phyloP scores from a whole-genome alignment of 768 basidiomycete species.

The Collybia nuda region DNA sequence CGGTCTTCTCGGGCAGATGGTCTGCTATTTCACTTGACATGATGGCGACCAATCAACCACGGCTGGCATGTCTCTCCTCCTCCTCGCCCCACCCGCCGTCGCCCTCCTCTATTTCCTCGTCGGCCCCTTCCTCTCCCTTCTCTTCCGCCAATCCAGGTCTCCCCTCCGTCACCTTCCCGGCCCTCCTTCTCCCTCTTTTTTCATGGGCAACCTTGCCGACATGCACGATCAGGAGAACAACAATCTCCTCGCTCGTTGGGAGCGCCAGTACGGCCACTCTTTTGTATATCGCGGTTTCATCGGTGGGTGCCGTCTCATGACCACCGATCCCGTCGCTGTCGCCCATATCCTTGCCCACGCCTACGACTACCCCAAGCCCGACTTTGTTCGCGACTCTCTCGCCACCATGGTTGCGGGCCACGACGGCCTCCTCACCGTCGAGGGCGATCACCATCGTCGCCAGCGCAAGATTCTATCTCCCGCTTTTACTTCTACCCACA shows the following conservation, averaged over 20 bases:
- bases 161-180: conserved; percentile 48
- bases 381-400: conserved; percentile 50
- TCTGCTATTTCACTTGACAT: not conserved
- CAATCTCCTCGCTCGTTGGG: conserved; percentile 46
- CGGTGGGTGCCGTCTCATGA: conserved; percentile 53
- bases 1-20: conserved; percentile 1
- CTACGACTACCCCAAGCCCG: conserved; percentile 63
- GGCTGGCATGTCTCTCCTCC: conserved; percentile 1
- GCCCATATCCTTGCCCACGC: conserved; percentile 56
- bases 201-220: conserved; percentile 52
- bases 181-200: conserved; percentile 44
- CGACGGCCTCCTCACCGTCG: conserved; percentile 49
- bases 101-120: conserved; percentile 20
- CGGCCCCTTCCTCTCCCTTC: conserved; percentile 34
- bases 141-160: conserved; percentile 44
- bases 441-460: conserved; percentile 55
- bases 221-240: conserved; percentile 63
- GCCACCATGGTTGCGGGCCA: conserved; percentile 51
- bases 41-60: not conserved
- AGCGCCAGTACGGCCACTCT: conserved; percentile 42
- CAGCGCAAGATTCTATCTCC: conserved; percentile 54
- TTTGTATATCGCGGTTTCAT: conserved; percentile 56
- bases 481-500: conserved; percentile 29
- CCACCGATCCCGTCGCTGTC: conserved; percentile 57
- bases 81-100: conserved; percentile 23